Base-by-base conservation (phyloP, 2,329 filamentous ascomycete genomes). In the Balansia obtecta region DNA sequence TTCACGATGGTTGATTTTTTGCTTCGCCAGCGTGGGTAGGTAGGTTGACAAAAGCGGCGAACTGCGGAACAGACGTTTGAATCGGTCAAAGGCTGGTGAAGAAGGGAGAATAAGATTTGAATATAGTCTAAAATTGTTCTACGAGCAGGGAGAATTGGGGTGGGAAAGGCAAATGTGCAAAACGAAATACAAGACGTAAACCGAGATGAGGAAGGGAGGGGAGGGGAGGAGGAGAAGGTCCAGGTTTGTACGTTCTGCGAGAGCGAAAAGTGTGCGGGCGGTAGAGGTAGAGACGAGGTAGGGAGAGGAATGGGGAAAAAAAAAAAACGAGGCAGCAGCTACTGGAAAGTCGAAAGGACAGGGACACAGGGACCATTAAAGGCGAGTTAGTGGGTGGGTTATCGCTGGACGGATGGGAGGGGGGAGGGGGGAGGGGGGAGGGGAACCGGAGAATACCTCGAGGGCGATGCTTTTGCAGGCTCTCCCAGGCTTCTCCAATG, bases 341-440 rank as follows among this genome's bases (percentile, higher is more conserved):
- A 41, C 33, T 40, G 30, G 46, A 33, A 52, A 46, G 46, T n/a
- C 46, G 43, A 22, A 50, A 45, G 34, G 41, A 39, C 22, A 38
- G 34, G 15, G 12, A 30, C n/a, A 46, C 12, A 30, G n/a, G n/a
- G n/a, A n/a, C n/a, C n/a, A n/a, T n/a, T n/a, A 11, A 40, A 40
- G 13, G 22, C 20, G 39, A 44, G 34, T 44, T 10, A 13, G 8
- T 27, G 42, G 39, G 39, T 42, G 39, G 53, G 45, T 45, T 45
- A 38, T 34, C 38, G 43, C 32, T 47, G 47, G 33, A 30, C n/a
- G 20, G 46, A 50, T 45, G 47, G 52, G 52, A 52, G 47, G 49
- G n/a, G n/a, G n/a, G n/a, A n/a, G n/a, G n/a, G n/a, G n/a, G n/a
- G n/a, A n/a, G n/a, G n/a, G n/a, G n/a, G n/a, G n/a, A n/a, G n/a